A percentile compares a stretch with the other conserved stretches of the same genome.
phyloP scores from a whole-genome alignment of 495 filamentous ascomycete genomes.

The Hypoxylon fragiforme region DNA sequence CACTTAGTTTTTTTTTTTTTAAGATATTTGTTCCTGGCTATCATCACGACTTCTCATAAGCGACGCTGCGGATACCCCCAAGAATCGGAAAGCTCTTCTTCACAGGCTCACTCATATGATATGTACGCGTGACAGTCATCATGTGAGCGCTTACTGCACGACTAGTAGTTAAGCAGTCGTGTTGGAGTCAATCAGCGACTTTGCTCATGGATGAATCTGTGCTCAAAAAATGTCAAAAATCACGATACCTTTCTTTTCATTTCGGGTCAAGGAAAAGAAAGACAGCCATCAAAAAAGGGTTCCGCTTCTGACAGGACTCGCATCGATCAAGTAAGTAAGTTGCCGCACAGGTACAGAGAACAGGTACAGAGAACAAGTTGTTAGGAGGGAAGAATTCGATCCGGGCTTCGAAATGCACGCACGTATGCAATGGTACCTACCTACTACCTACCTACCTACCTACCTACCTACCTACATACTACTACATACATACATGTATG shows the following conservation, averaged over 20 bases:
- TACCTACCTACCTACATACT: no score
- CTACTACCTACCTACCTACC: no score
- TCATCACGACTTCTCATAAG: neutral
- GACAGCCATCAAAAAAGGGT: neutral
- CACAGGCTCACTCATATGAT: no score
- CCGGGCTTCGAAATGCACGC: constrained; percentile 30
- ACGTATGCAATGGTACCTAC: constrained; percentile 43
- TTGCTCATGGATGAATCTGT: constrained; percentile 10
- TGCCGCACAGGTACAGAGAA: no score
- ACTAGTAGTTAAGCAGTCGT: neutral
- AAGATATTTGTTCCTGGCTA: neutral
- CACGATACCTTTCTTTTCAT: constrained; percentile 1
- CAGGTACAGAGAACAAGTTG: no score
- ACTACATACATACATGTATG: no score
- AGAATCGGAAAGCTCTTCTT: no score
- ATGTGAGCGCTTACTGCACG: constrained; percentile 2
- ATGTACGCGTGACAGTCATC: neutral
- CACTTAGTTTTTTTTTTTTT: neutral
- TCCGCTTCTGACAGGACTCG: constrained; percentile 3
- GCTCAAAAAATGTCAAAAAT: constrained; percentile 6
- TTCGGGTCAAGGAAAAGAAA: no score
- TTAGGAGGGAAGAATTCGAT: constrained; percentile 32
- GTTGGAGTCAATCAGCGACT: constrained; percentile 3
- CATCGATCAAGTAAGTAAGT: neutral
- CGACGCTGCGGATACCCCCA: no score